A percentile compares a stretch with the other conserved stretches of the same genome.
phyloP scores from a whole-genome alignment of 1,139 yeast genomes.

The Taphrina pruni region DNA sequence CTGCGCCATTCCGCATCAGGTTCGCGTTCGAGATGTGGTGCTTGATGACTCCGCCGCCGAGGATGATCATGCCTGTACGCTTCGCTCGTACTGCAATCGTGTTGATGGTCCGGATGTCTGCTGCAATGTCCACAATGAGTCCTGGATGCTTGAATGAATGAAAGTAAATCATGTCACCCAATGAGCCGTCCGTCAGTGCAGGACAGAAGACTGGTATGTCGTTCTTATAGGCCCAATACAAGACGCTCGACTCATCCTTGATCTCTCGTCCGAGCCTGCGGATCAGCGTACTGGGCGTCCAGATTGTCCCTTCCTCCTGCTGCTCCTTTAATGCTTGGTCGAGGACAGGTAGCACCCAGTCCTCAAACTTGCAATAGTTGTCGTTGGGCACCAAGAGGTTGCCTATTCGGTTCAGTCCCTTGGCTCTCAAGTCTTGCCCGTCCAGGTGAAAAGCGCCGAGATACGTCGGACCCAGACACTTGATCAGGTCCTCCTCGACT shows the following conservation, averaged over 20 bases:
- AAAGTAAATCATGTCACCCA: constrained; percentile 98
- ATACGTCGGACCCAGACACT: constrained; percentile 93
- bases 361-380: constrained; percentile 95
- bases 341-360: constrained; percentile 94
- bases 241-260: constrained; percentile 88
- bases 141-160: constrained; percentile 97
- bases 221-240: constrained; percentile 98
- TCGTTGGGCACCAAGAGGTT: constrained; percentile 96
- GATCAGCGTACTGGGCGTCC: constrained; percentile 94
- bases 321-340: constrained; percentile 89
- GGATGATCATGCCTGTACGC: constrained; percentile 90
- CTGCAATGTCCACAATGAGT: constrained; percentile 86
- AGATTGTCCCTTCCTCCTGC: constrained; percentile 68
- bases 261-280: constrained; percentile 94
- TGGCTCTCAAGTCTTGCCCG: constrained; percentile 82
- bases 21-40: constrained; percentile 98
- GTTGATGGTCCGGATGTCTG: constrained; percentile 88
- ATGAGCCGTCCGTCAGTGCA: constrained; percentile 94
- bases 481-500: constrained; percentile 93
- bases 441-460: constrained; percentile 86
- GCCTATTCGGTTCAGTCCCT: constrained; percentile 97
- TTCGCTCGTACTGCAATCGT: constrained; percentile 96
- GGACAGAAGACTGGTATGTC: constrained; percentile 96
- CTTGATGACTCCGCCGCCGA: constrained; percentile 95
- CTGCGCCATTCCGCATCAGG: constrained; percentile 99